Base-by-base conservation (phyloP, 2,329 filamentous ascomycete genomes). In the Biscogniauxia sp. region DNA sequence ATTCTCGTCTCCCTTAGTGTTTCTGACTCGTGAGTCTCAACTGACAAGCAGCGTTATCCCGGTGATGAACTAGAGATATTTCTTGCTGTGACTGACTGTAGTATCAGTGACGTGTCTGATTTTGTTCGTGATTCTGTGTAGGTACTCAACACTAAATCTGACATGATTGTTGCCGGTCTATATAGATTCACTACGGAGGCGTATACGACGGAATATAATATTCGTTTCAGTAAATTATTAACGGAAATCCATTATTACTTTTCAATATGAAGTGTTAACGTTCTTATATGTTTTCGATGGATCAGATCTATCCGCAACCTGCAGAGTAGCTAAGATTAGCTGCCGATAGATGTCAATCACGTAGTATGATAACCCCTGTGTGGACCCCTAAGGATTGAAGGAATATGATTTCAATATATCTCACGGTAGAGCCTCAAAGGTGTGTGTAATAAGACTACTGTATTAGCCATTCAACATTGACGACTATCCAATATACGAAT, bases 401-500 rank as follows among this genome's bases (percentile, higher is more conserved):
- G 28, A 7, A 32, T 32, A 2, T 7, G 28, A 32, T 32, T n/a
- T 45, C 37, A 45, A 45, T 5, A 45, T 37, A 45, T 17, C 11
- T n/a, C 11, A 17, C 11, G 37, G 37, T 17, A 17, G 37, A n/a
- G 20, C 13, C 26, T 55, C 20, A 51, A 58, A 58, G 51, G 54
- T 60, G 2, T 23, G 23, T 60, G 50, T 32, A 32, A 32, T 13
- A 32, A 32, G 28, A 32, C 11, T 32, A 32, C 28, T 32, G 28
- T 20, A 49, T 53, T 52, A 54, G 28, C 60, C 52, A 55, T 60
- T 61, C 55, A 28, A 25, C 19, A 60, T 54, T 54, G 11, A 61
- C 54, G 60, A 57, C 61, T 58, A 54, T 53, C 55, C 50, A 55
- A 45, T 62, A 45, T 62, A 58, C 57, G 53, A 60, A 62, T 55